Conservation (phyloP, 2,329 filamentous ascomycete species). For the Xylariaceae sp. region DNA sequence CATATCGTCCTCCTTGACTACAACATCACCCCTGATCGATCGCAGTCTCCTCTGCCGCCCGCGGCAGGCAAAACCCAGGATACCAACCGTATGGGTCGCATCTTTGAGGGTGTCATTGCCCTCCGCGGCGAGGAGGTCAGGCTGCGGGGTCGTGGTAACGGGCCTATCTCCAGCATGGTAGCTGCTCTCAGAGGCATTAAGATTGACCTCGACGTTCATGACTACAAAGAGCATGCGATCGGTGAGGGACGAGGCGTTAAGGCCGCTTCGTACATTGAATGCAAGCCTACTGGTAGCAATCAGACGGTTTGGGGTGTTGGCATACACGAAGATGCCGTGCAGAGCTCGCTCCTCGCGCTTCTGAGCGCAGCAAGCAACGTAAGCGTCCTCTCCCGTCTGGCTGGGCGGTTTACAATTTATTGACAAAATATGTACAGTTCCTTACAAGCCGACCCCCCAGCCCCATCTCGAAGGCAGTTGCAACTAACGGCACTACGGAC, state of each 20-base stretch:
- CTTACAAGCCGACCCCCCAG: conserved; percentile 62
- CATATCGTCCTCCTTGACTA: conserved; percentile 88
- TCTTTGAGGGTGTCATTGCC: conserved; percentile 79
- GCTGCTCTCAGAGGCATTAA: conserved; percentile 73
- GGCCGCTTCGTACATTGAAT: conserved; percentile 94
- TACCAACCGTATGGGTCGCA: conserved; percentile 70
- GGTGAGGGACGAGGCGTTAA: conserved; percentile 68
- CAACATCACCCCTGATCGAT: conserved; percentile 80
- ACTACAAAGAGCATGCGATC: conserved; percentile 96
- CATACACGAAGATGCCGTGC: conserved; percentile 87
- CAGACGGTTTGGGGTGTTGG: conserved; percentile 85
- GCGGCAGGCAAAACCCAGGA: conserved; percentile 66
- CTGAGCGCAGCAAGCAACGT: conserved; percentile 82
- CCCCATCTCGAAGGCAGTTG: conserved; percentile 51
- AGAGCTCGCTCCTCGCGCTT: conserved; percentile 80
- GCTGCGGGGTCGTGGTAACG: conserved; percentile 77
- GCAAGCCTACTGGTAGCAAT: conserved; percentile 60
- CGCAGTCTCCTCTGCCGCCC: conserved; percentile 64
- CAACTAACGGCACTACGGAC: conserved; percentile 23
- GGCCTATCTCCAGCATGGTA: conserved; percentile 82
- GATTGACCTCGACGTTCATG: conserved; percentile 81
- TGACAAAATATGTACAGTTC: conserved; percentile 52
- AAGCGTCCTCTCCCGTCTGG: conserved; percentile 36
- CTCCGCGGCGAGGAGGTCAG: conserved; percentile 76
- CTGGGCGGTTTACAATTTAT: not conserved